Percentiles rank a stretch among this genome's conserved stretches.
These are phyloP conservation scores for Cunninghamia lanceolata DNA, from an alignment of 75 land plant species.

Conservation along the genomic window DNA sequence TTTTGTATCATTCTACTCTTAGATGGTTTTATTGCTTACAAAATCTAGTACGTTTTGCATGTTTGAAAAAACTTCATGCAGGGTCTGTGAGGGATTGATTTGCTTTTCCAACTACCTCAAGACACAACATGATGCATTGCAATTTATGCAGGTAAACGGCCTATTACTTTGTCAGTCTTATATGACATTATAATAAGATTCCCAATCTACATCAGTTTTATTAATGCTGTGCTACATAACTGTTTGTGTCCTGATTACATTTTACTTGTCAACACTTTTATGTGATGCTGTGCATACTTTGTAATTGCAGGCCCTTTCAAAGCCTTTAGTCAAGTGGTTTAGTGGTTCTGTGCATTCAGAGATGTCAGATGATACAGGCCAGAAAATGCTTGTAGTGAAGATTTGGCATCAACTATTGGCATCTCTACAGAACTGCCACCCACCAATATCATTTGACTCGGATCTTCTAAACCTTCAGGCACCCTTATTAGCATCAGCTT, in stretches of 20 bases:
- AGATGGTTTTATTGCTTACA: background rate
- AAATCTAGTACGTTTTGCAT: background rate
- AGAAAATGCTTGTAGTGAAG: background rate
- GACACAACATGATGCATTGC: conserved; percentile 2
- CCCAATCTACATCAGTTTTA: background rate
- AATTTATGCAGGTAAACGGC: conserved; percentile 4
- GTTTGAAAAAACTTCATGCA: background rate
- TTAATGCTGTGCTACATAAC: background rate
- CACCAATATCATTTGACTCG: conserved; percentile 7
- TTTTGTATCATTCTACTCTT: background rate
- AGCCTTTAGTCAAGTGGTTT: conserved; percentile 9
- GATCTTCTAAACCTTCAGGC: background rate
- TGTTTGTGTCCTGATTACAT: background rate
- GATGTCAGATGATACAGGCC: background rate
- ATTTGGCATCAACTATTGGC: conserved; percentile 3
- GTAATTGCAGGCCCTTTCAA: conserved; percentile 1
- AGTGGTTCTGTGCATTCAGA: background rate
- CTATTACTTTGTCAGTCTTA: background rate
- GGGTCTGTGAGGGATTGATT: conserved; percentile 5
- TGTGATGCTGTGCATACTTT: background rate
- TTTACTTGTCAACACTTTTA: background rate
- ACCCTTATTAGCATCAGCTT: conserved; percentile 1
- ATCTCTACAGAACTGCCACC: conserved; percentile 1
- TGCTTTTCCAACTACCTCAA: conserved; percentile 10
- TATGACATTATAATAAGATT: background rate